Percentiles rank a stretch among this genome's conserved stretches.
These are phyloP conservation scores for Ulvella scutata DNA, from an alignment of 139 green algal species.

Conservation along the genomic window DNA sequence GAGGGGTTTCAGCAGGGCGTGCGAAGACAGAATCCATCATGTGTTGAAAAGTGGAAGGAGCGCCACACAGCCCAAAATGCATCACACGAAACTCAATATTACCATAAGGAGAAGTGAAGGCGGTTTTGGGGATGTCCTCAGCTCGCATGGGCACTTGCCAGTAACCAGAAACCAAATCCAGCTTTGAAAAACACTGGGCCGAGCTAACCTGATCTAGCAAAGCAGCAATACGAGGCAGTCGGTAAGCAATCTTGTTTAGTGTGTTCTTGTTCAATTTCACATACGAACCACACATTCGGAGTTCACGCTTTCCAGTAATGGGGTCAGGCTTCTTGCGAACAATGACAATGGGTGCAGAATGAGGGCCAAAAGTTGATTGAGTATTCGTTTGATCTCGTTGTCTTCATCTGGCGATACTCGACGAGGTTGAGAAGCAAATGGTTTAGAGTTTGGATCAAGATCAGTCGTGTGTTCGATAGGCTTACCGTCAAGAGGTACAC, in stretches of 20 bases:
- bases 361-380: neutral
- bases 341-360: too few species aligned
- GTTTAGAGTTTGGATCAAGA: neutral
- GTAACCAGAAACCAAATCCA: conserved; percentile 21
- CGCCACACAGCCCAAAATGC: conserved; percentile 30
- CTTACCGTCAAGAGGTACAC: neutral
- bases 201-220: neutral
- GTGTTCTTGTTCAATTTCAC: neutral
- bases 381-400: neutral
- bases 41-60: conserved; percentile 32
- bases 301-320: neutral
- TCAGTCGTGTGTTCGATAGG: neutral
- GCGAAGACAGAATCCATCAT: conserved; percentile 39
- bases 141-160: conserved; percentile 20
- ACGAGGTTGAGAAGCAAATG: neutral
- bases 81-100: conserved; percentile 27
- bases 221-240: neutral
- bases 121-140: conserved; percentile 27
- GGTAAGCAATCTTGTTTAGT: neutral
- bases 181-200: neutral
- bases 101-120: conserved; percentile 24
- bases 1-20: too few species aligned
- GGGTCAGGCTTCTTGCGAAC: neutral
- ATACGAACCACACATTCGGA: neutral
- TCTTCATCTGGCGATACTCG: neutral